phyloP scores from a whole-genome alignment of 2,329 filamentous ascomycete species.

The Paracorniculantispora psalliotae region DNA sequence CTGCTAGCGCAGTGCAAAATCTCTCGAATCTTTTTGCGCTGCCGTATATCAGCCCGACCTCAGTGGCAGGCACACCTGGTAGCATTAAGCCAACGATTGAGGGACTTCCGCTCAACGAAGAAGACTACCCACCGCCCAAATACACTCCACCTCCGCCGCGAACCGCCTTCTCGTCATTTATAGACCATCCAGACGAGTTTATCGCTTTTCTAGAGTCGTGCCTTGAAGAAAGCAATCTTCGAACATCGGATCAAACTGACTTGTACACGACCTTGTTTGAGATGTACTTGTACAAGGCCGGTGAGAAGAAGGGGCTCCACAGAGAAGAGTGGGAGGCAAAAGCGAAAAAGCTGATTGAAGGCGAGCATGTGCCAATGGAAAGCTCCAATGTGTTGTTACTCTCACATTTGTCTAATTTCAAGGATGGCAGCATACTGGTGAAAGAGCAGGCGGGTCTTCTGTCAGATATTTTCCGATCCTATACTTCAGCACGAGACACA shows the following conservation, averaged over 20 bases:
- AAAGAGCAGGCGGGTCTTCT: conserved; percentile 88
- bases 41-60: conserved; percentile 69
- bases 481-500: conserved; percentile 88
- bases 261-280: conserved; percentile 94
- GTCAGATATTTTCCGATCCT: conserved; percentile 95
- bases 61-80: conserved; percentile 45
- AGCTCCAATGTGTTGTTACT: conserved; percentile 90
- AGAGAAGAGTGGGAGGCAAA: conserved; percentile 83
- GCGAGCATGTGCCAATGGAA: conserved; percentile 77
- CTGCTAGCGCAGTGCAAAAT: conserved; percentile 77
- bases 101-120: conserved; percentile 44
- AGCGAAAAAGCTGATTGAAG: conserved; percentile 82
- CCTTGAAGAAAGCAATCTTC: conserved; percentile 65
- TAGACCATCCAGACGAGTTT: conserved; percentile 89
- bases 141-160: conserved; percentile 81
- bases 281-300: conserved; percentile 92
- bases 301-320: conserved; percentile 60
- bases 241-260: conserved; percentile 71
- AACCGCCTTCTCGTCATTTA: conserved; percentile 91
- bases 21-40: conserved; percentile 77
- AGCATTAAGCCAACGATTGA: conserved; percentile 44
- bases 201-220: conserved; percentile 90
- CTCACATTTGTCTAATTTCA: conserved; percentile 86
- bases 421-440: conserved; percentile 84
- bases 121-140: conserved; percentile 42